Evolutionary conservation across 2,329 filamentous ascomycete genomes (phyloP), one percentile per base, ranked within the genome.

Genomic region (Xylaria multiplex): DNA sequence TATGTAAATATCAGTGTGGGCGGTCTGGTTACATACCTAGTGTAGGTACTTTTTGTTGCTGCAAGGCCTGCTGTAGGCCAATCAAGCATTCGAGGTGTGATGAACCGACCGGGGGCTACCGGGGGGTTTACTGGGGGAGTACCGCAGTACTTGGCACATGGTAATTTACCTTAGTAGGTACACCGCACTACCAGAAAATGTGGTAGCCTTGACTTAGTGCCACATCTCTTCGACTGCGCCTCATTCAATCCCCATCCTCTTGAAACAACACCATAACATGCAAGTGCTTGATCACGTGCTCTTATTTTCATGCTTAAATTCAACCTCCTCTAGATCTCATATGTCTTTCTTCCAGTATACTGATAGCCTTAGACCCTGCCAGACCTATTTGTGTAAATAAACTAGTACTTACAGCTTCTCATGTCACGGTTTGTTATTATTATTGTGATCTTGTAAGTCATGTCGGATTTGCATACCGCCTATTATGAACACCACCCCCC

Each of bases 221-320:
- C 57, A 30, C n/a, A 50, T 35, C 11, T 8, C 24, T 4, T 37
- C 32, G 35, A 53, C 54, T 63, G 37, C 49, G 52, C 63, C 52
- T 49, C 19, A 27, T 57, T 27, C 43, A 42, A 45, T 30, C 32
- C 35, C 52, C 32, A 24, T 54, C 22, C 35, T 30, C 11, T 35
- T 22, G 8, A 53, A 42, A 54, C 32, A 27, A 8, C 35, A 2
- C 40, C 1, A 11, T 49, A 55, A 19, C 27, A 37, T 9, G 8
- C n/a, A 55, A 19, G 16, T 64, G 22, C 19, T 52, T 32, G 27
- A 19, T 57, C 62, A 62, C 56, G 50, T 61, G 57, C 40, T 52
- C 43, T 27, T 42, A 40, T 52, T 43, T 43, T 35, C 45, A 42
- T n/a, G 22, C 7, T 49, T 6, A 56, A 45, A 32, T 30, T 11